Evolutionary conservation across 176 grass and related monocot genomes (phyloP), one percentile per base, ranked within the genome.

Genomic region (Carex kokanica): DNA sequence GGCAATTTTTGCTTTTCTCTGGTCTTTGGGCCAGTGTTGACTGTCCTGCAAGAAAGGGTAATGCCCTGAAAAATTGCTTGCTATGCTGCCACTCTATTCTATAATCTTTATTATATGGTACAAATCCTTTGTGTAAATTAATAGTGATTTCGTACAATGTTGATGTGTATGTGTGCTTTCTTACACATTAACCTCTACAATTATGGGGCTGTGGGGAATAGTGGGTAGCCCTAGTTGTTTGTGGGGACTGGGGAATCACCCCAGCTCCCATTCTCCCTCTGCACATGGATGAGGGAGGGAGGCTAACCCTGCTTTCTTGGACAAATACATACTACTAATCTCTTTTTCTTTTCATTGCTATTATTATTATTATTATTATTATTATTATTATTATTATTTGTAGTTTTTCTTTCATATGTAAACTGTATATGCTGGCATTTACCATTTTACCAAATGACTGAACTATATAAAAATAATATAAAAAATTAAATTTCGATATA

Each of bases 11-110:
- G 20, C 10, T 74, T 64, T 63, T 78, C 8, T 77, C 41, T 81
- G 86, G 83, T 86, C 89, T 86, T 83, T 86, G 83, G 68, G 40
- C 53, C 79, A 57, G 61, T 41, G 86, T 91, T 91, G 86, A 88
- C 88, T 65, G 85, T 11, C 68, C 83, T 82, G 41, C 65, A 68
- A 83, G 53, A 74, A 74, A 88, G 79, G 65, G 83, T 82, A 91
- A 91, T 70, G 67, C 83, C 81, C 81, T 79, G 68, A 84, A 81
- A 71, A 67, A 56, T 78, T 68, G 86, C 8, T 65, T 43, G 41
- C 41, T 8, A 4, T 45, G 59, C 55, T 82, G 43, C 83, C 78
- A 54, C 78, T 78, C 77, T 83, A 65, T 88, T 88, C 70, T 66
- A 85, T 65, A 82, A 82, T 82, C 60, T 66, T 82, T 66, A 64